Base-by-base conservation (phyloP, 805 yeast genomes). In the Metschnikowia henanensis region DNA sequence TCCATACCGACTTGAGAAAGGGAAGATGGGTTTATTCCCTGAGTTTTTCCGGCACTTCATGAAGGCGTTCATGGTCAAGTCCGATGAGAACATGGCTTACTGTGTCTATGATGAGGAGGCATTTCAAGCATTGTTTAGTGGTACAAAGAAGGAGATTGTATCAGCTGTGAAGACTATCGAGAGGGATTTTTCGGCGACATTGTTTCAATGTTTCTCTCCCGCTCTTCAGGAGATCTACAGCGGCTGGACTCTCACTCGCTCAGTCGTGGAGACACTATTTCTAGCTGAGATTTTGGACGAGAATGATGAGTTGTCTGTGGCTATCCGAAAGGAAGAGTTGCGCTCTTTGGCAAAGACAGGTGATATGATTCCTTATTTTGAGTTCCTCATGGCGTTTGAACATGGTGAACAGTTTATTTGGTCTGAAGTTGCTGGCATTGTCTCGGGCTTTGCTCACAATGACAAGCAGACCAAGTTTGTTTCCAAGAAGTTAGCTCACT, bases 11-110 rank as follows among this genome's bases (percentile, higher is more conserved):
- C 37, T 34, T 34, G 37, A 34, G 13, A 22, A 15, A 20, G 37
- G 37, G 10, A 34, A 34, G 37, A n/a, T 34, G 37, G 8, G 28
- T 9, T 34, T 34, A 28, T 34, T 34, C 16, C 37, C 37, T 4
- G 37, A 34, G 37, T 34, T 34, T 6, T 13, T 34, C 7, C 37
- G 37, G 16, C 15, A 34, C 9, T 34, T 34, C 28, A 34, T 34
- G 37, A 20, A 34, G 18, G 28, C 26, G 16, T 34, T 34, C 19
- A 10, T 34, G 37, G 2, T 20, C 7, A 34, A 34, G 16, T 20
- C 37, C 12, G 17, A 34, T 12, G 37, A 15, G 19, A 34, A 34
- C 18, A 34, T 17, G 16, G 28, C 37, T 13, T 34, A 34, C 37
- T 34, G 37, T 34, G n/a, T 34, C 18, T 20, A 21, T 19, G 28